These are phyloP conservation scores for Angomonas desouzai DNA, from an alignment of 208 protist genomes.

Conservation along the genomic window DNA sequence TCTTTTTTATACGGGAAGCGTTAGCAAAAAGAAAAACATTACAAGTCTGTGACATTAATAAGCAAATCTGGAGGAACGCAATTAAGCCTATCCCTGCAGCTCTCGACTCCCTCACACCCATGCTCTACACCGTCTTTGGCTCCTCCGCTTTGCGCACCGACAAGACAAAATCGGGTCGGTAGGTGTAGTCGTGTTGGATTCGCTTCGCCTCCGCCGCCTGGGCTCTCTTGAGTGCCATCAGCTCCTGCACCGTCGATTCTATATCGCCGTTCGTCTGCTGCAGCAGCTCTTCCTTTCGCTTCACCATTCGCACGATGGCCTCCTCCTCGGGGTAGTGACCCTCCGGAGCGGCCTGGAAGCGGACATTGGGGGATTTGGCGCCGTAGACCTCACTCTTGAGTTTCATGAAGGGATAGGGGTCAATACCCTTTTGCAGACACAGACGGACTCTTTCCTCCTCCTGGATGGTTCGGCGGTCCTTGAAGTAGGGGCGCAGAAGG, in stretches of 20 bases:
- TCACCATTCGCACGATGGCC: conserved; percentile 48
- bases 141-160: background rate
- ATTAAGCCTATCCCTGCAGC: background rate
- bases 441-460: conserved; percentile 85
- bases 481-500: conserved; percentile 54
- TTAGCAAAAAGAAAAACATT: too few species aligned
- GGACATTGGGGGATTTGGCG: conserved; percentile 37
- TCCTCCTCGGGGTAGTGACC: conserved; percentile 53
- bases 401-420: conserved; percentile 85
- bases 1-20: too few species aligned
- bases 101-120: background rate
- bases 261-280: conserved; percentile 59
- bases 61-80: too few species aligned
- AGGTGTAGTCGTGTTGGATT: background rate
- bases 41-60: too few species aligned
- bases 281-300: conserved; percentile 67
- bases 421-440: conserved; percentile 89
- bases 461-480: conserved; percentile 27
- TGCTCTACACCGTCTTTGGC: background rate
- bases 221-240: conserved; percentile 35
- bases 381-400: conserved; percentile 83
- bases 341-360: conserved; percentile 41
- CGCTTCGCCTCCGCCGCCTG: background rate
- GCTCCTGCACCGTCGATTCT: conserved; percentile 60
- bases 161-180: background rate